Conservation (phyloP, 1,284 basidiomycete genomes). For the Ustilago hordei region DNA sequence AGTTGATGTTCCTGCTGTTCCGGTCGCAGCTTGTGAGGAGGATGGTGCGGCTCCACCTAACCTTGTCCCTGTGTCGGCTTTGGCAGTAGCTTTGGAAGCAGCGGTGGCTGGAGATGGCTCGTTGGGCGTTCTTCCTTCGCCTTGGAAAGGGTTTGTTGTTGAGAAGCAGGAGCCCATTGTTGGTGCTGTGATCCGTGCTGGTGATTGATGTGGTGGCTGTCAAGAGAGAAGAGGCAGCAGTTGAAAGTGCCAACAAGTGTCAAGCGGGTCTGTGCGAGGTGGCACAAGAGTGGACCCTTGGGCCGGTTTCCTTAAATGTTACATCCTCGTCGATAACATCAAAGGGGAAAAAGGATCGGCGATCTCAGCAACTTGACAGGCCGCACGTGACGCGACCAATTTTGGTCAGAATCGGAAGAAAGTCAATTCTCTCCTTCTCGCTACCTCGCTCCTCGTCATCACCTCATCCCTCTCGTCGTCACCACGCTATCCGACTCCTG, state of each 20-base stretch:
- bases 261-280: constrained; percentile 7
- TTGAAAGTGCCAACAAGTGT: background rate
- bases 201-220: background rate
- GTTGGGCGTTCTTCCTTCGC: constrained; percentile 33
- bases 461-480: background rate
- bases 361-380: background rate
- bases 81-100: background rate
- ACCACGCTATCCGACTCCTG: background rate
- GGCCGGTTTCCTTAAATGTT: constrained; percentile 3
- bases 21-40: background rate
- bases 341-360: background rate
- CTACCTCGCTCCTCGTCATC: constrained; percentile 7
- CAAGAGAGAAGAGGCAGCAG: background rate
- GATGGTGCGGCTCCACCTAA: constrained; percentile 20
- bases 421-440: constrained; percentile 5
- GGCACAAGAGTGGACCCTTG: constrained; percentile 8
- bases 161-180: constrained; percentile 42
- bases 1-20: constrained; percentile 4
- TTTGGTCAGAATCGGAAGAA: constrained; percentile 34
- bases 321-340: background rate
- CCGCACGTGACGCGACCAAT: constrained; percentile 18
- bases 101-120: constrained; percentile 1
- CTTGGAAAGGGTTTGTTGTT: constrained; percentile 23
- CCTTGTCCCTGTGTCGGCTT: constrained; percentile 10
- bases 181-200: background rate